Evolutionary conservation across 768 basidiomycete genomes (phyloP).

Genomic region (Clitopilus hobsonii): DNA sequence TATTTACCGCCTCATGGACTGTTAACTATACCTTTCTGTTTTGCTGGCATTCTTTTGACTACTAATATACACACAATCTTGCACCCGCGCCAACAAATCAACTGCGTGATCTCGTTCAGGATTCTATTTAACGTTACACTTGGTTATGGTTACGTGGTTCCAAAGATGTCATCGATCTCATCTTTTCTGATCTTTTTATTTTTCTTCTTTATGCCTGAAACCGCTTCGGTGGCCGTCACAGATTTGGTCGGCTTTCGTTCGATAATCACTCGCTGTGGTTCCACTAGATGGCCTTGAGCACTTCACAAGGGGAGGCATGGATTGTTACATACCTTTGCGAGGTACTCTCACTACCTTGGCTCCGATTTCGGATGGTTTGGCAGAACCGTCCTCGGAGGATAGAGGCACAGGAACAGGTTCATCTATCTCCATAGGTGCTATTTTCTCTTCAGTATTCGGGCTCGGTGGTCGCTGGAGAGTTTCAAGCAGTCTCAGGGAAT

Average conservation of each 20-base stretch:
- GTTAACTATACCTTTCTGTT: conserved; percentile 13
- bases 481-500: neutral
- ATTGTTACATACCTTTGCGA: neutral
- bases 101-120: conserved; percentile 6
- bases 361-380: too few relatives aligned
- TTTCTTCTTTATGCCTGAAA: conserved; percentile 18
- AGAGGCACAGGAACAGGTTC: too few relatives aligned
- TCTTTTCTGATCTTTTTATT: conserved; percentile 39
- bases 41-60: conserved; percentile 16
- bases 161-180: conserved; percentile 73
- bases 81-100: neutral
- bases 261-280: neutral
- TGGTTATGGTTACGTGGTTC: conserved; percentile 19
- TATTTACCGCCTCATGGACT: conserved; percentile 24
- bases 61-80: neutral
- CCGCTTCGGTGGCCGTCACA: neutral
- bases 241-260: conserved; percentile 1
- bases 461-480: neutral
- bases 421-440: too few relatives aligned
- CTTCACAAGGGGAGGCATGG: neutral
- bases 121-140: neutral
- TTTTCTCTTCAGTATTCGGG: too few relatives aligned
- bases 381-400: too few relatives aligned
- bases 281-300: neutral
- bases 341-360: too few relatives aligned